phyloP scores from a whole-genome alignment of 2,329 filamentous ascomycete species.

The Claviceps sp. region DNA sequence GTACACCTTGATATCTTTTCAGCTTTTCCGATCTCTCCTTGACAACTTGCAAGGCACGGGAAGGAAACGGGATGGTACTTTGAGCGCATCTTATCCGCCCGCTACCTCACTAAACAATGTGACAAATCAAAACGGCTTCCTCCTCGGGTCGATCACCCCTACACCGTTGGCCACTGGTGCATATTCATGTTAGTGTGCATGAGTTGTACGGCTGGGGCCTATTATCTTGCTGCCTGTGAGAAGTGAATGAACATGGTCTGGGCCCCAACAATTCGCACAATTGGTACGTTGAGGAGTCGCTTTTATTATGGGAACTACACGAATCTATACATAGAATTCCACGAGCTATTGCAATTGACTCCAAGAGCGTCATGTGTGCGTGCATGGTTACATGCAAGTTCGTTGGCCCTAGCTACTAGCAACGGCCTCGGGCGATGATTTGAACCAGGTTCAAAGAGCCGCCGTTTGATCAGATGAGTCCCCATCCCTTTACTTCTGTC shows the following conservation, averaged over 20 bases:
- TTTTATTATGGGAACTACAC: not conserved
- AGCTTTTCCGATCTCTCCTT: not conserved
- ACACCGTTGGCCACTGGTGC: constrained; percentile 3
- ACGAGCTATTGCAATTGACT: constrained; percentile 1
- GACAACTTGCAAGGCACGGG: not conserved
- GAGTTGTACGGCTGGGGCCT: constrained; percentile 3
- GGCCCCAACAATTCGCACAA: constrained; percentile 1
- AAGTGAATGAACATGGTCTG: not conserved
- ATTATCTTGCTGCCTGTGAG: not conserved
- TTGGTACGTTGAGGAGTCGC: not conserved
- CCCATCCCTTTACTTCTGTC: not conserved
- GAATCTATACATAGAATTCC: not conserved
- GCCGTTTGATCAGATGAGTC: constrained; percentile 1
- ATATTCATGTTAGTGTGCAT: constrained; percentile 4
- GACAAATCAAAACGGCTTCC: constrained; percentile 3
- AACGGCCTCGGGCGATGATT: not conserved
- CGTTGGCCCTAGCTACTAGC: not conserved
- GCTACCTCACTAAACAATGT: not conserved
- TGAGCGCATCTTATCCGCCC: not conserved
- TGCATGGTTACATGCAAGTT: constrained; percentile 4
- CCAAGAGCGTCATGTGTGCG: not conserved
- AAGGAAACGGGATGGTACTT: not conserved
- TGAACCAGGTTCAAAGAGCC: not conserved
- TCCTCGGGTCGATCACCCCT: not conserved
- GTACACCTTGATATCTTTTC: not conserved